These are phyloP conservation scores for Xylariaceae sp. DNA, from an alignment of 2,329 filamentous ascomycete genomes.

Conservation along the genomic window DNA sequence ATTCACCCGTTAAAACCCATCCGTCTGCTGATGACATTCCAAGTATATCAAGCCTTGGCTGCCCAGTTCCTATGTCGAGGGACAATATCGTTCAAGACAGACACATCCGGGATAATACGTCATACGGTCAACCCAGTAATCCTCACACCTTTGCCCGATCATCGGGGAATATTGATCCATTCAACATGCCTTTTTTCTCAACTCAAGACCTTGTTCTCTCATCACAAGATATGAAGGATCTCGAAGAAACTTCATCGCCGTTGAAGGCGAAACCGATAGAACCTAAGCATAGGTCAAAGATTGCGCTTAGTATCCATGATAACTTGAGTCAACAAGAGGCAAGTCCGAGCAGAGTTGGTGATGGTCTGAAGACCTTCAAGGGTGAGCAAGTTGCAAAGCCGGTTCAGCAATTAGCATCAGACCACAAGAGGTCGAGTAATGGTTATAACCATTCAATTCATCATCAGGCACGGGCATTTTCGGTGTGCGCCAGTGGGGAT, in stretches of 20 bases:
- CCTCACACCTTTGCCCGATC: not conserved
- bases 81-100: not conserved
- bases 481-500: too few species aligned
- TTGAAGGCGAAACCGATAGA: conserved; percentile 4
- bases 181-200: conserved; percentile 42
- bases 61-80: not conserved
- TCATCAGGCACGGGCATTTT: not conserved
- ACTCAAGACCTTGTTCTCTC: conserved; percentile 52
- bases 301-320: not conserved
- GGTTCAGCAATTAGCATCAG: not conserved
- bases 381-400: not conserved
- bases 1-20: conserved; percentile 1
- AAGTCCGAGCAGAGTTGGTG: not conserved
- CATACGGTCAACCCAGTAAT: conserved; percentile 2
- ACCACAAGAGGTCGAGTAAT: not conserved
- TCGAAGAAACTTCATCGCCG: conserved; percentile 36
- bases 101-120: not conserved
- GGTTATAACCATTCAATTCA: not conserved
- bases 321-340: not conserved
- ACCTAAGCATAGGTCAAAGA: not conserved
- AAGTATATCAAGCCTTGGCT: not conserved
- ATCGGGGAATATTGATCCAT: conserved; percentile 9
- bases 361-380: not conserved
- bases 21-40: not conserved
- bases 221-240: conserved; percentile 50